Conservation (phyloP, 1,284 basidiomycete genomes). For the Austropuccinia psidii region DNA sequence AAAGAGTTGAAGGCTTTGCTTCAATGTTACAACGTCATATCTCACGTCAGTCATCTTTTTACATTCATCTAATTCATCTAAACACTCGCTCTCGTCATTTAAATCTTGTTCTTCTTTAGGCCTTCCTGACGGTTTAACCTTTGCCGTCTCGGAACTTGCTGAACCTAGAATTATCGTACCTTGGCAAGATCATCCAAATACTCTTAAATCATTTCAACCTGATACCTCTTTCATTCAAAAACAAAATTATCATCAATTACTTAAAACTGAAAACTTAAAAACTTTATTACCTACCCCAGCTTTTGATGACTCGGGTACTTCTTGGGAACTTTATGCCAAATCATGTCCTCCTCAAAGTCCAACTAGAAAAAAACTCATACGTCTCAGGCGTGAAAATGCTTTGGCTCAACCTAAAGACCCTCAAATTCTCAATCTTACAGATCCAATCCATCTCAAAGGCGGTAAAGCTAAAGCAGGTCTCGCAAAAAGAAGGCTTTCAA, state of each 20-base stretch:
- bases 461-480: conserved; percentile 24
- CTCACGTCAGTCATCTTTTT: background rate
- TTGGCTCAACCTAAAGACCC: conserved; percentile 21
- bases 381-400: conserved; percentile 28
- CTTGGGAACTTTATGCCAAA: conserved; percentile 32
- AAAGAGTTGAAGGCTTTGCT: conserved; percentile 31
- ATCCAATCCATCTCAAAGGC: conserved; percentile 3
- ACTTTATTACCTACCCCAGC: conserved; percentile 14
- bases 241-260: conserved; percentile 6
- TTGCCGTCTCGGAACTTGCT: conserved; percentile 35
- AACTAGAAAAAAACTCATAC: conserved; percentile 23
- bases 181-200: conserved; percentile 37
- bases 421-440: conserved; percentile 6
- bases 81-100: background rate
- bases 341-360: conserved; percentile 33
- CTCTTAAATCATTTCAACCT: conserved; percentile 13
- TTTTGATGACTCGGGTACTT: conserved; percentile 24
- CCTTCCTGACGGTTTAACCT: conserved; percentile 16
- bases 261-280: conserved; percentile 4
- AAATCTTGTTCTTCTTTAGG: background rate
- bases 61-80: background rate
- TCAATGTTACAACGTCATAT: conserved; percentile 36
- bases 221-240: background rate
- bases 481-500: conserved; percentile 10
- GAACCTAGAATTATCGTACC: conserved; percentile 36